Base-by-base conservation (phyloP, 2,329 filamentous ascomycete genomes). In the Stagonosporopsis tanaceti region DNA sequence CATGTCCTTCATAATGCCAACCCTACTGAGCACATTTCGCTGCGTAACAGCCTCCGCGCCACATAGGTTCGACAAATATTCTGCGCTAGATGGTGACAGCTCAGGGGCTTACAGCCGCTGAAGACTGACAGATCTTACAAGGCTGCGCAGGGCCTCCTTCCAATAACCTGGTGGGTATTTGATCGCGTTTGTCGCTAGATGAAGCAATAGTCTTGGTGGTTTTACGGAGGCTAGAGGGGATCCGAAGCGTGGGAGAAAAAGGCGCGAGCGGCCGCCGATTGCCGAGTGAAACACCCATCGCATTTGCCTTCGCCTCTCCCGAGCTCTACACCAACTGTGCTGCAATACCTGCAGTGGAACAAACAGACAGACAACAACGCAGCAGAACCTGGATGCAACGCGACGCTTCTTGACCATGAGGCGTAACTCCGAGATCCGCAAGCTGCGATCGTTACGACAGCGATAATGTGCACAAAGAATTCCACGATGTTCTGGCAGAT, bases 131-230 rank as follows among this genome's bases (percentile, higher is more conserved):
- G 47, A 37, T n/a, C 32, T 34, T n/a, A 50, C 38, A 52, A 44
- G 38, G 44, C 47, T 38, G 28, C 37, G 20, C 28, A 51, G 17
- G 17, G 20, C n/a, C 9, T 32, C 34, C 46, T 38, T 44, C 48
- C 38, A 52, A 44, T 48, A 27, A 24, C 4, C 24, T 25, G 20
- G 48, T 48, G 32, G 45, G 40, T 30, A 37, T 48, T 53, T 37
- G 24, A 39, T 34, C 44, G 25, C n/a, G 6, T 25, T 8, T 22
- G 7, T 57, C 48, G 44, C 45, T 53, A 57, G 48, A 6, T 57
- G 54, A 53, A 57, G 48, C 54, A 53, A 53, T 57, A 57, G 54
- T 50, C 12, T 39, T 47, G 42, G 42, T 45, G 27, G 20, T 47
- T 24, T 20, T 39, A 44, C 48, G 48, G 38, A 20, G 42, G 25